Conservation (phyloP, 1,284 basidiomycete species). For the Melampsora americana region DNA sequence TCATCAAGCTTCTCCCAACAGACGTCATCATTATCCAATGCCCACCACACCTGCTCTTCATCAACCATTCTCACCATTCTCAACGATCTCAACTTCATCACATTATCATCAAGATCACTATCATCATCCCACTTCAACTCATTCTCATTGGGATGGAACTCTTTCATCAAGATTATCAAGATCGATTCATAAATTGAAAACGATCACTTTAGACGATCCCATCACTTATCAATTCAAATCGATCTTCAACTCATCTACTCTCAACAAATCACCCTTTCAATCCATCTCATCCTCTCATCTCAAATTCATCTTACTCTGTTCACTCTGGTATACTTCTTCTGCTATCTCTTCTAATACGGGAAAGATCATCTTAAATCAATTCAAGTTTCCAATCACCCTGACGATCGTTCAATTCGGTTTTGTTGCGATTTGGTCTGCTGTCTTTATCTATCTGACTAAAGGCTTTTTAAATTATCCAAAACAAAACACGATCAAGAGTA, state of each 20-base stretch:
- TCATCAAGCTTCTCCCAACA: neutral
- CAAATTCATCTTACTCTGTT: conserved; percentile 48
- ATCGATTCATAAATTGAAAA: neutral
- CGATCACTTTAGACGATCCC: neutral
- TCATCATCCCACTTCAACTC: neutral
- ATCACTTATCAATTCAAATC: neutral
- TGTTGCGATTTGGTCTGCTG: conserved; percentile 76
- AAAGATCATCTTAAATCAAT: conserved; percentile 77
- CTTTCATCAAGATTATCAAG: neutral
- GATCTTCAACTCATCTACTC: neutral
- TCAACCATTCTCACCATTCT: neutral
- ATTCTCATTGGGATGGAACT: neutral
- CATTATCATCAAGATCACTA: neutral
- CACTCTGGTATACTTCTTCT: conserved; percentile 61
- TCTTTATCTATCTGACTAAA: conserved; percentile 58
- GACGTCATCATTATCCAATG: conserved; percentile 20
- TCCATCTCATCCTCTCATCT: conserved; percentile 24
- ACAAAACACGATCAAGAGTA: conserved; percentile 68
- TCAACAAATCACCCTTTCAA: conserved; percentile 12
- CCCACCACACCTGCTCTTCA: conserved; percentile 36
- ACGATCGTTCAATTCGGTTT: conserved; percentile 98
- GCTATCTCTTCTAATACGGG: conserved; percentile 84
- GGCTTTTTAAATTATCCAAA: conserved; percentile 61
- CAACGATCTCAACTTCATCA: neutral
- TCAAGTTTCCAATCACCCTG: conserved; percentile 81